These are phyloP conservation scores for Gnomoniopsis smithogilvyi DNA, from an alignment of 2,329 filamentous ascomycete species.

Conservation along the genomic window DNA sequence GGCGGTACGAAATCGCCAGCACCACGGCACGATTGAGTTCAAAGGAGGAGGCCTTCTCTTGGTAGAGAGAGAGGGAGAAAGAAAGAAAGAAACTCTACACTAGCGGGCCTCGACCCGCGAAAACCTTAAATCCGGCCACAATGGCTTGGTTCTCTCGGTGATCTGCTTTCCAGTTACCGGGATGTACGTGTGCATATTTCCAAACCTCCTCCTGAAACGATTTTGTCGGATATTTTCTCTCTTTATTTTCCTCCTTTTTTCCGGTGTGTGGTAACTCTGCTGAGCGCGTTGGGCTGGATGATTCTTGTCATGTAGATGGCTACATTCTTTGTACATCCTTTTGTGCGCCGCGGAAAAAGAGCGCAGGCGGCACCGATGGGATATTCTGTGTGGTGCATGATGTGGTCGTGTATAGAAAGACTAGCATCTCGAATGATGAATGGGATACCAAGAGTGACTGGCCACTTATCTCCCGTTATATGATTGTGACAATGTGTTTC, in stretches of 20 bases:
- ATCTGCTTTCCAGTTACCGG: too few relatives aligned
- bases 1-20: conserved; percentile 63
- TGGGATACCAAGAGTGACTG: background rate
- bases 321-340: conserved; percentile 7
- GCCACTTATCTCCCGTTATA: too few relatives aligned
- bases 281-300: background rate
- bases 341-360: background rate
- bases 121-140: too few relatives aligned
- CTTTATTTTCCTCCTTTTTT: background rate
- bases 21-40: conserved; percentile 68
- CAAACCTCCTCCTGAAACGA: background rate
- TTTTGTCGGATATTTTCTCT: background rate
- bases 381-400: background rate
- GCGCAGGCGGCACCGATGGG: background rate
- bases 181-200: background rate
- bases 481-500: too few relatives aligned
- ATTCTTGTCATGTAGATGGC: background rate
- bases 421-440: background rate
- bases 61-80: conserved; percentile 32
- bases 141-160: too few relatives aligned
- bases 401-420: background rate
- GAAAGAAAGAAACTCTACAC: too few relatives aligned
- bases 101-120: too few relatives aligned
- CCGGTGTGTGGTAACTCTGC: background rate
- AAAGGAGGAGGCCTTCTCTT: conserved; percentile 74